Base-by-base conservation (phyloP, 805 yeast species). In the Ogataea corticis region DNA sequence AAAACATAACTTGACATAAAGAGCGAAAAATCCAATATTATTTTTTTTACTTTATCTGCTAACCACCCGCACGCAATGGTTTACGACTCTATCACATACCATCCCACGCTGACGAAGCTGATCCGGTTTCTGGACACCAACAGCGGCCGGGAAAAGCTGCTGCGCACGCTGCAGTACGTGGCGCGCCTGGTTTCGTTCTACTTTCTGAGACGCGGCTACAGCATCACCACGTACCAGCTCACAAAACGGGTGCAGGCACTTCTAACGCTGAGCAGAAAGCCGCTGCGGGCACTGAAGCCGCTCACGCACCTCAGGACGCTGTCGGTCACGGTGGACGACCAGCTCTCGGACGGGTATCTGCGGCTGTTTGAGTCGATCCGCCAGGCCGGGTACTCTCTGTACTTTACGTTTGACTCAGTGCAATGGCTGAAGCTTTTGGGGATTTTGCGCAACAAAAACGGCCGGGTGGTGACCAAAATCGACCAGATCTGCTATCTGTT, bases 201-300 rank as follows among this genome's bases (percentile, higher is more conserved):
- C 61, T 72, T 79, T 41, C 72, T 73, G 37, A 76, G 82, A 56
- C 40, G 50, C 54, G 88, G 87, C 16, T 78, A 69, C 59, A 57
- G 79, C 23, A 62, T 62, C 44, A 75, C 72, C 42, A 52, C 72
- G 7, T 75, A 83, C 28, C 65, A 66, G 38, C 63, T 76, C 48
- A 75, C 81, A 62, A 76, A 75, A 54, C 70, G 75, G 17, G 65
- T 89, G 50, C 87, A 83, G 67, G 63, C 62, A 36, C 81, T 85
- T 52, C 76, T 88, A 25, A 76, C 87, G 2, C 65, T 83, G 48
- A 75, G 87, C 51, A 82, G 98, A 65, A 92, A 92, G 70, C 83
- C 90, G 17, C 69, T 91, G 72, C 79, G 97, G 59, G 81, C 85
- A 59, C 78, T 89, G 51, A 91, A 90, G 68, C 96, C 96, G 1